phyloP scores from a whole-genome alignment of 2,329 filamentous ascomycete genomes.

The Cladophialophora psammophila region DNA sequence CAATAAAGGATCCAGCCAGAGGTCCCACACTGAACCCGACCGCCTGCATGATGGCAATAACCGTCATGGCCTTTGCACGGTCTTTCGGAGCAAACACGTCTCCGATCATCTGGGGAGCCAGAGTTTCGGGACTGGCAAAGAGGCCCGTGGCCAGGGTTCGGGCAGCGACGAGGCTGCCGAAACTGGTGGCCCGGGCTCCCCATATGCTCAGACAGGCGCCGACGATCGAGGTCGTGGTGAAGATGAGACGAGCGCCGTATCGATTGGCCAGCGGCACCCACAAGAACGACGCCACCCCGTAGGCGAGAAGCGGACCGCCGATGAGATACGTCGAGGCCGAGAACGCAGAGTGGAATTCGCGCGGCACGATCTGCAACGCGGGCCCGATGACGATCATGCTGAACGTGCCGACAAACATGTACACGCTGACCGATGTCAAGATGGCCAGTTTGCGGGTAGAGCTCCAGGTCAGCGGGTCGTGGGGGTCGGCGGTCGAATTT shows the following conservation, averaged over 20 bases:
- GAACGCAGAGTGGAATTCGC: neutral
- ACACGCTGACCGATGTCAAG: neutral
- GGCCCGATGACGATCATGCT: neutral
- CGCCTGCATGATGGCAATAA: slow-evolving; percentile 5
- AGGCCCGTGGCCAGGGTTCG: slow-evolving; percentile 8
- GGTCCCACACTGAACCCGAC: slow-evolving; percentile 13
- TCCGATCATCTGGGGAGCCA: slow-evolving; percentile 16
- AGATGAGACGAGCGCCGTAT: slow-evolving; percentile 5
- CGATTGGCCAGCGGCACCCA: slow-evolving; percentile 10
- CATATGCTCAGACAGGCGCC: slow-evolving; percentile 3
- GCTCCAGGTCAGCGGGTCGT: slow-evolving; percentile 13
- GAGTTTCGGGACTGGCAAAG: slow-evolving; percentile 9
- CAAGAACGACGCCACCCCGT: slow-evolving; percentile 1
- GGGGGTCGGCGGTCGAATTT: slow-evolving; percentile 35
- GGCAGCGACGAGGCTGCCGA: slow-evolving; percentile 3
- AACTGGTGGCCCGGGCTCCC: slow-evolving; percentile 17
- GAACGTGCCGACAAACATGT: slow-evolving; percentile 1
- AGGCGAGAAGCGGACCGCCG: neutral
- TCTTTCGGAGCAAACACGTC: slow-evolving; percentile 18
- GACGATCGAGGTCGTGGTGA: neutral
- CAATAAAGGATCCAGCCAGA: slow-evolving; percentile 17
- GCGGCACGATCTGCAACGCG: neutral
- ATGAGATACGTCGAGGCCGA: slow-evolving; percentile 8
- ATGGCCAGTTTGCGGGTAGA: neutral
- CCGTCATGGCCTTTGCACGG: slow-evolving; percentile 13